Evolutionary conservation across 345 rosid genomes (phyloP).

Genomic region (Linum lewisii): DNA sequence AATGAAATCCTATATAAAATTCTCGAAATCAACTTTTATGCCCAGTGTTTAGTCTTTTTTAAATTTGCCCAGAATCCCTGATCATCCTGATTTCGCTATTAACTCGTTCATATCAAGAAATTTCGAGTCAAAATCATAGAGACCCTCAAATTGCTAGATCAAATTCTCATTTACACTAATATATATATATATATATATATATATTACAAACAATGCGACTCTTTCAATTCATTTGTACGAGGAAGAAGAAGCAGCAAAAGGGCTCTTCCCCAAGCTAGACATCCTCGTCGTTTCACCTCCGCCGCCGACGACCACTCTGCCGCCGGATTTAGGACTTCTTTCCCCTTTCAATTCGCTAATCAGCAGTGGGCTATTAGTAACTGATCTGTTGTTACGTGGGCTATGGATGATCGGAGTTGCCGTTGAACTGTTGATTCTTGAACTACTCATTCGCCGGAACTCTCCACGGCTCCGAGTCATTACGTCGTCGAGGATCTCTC

Average conservation of each 20-base stretch:
- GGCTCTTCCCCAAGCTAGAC: constrained; percentile 63
- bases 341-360: constrained; percentile 47
- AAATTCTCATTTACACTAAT: no score
- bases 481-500: constrained; percentile 22
- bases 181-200: no score
- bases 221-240: constrained; percentile 18
- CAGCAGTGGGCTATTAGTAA: constrained; percentile 48
- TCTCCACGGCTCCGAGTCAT: constrained; percentile 28
- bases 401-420: constrained; percentile 52
- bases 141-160: no score
- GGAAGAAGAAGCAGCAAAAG: constrained; percentile 51
- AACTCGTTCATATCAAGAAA: no score
- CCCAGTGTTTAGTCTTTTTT: no score
- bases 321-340: constrained; percentile 45
- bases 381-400: constrained; percentile 23
- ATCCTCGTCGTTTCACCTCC: constrained; percentile 28
- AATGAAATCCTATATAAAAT: no score
- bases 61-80: no score
- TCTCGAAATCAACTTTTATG: no score
- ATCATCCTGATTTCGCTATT: no score
- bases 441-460: constrained; percentile 23
- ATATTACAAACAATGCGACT: no score
- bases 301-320: constrained; percentile 21
- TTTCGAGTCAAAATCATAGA: no score
- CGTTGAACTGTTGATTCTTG: constrained; percentile 27